Conservation (phyloP, 1,139 yeast genomes). For the Nakaseomyces sp. region DNA sequence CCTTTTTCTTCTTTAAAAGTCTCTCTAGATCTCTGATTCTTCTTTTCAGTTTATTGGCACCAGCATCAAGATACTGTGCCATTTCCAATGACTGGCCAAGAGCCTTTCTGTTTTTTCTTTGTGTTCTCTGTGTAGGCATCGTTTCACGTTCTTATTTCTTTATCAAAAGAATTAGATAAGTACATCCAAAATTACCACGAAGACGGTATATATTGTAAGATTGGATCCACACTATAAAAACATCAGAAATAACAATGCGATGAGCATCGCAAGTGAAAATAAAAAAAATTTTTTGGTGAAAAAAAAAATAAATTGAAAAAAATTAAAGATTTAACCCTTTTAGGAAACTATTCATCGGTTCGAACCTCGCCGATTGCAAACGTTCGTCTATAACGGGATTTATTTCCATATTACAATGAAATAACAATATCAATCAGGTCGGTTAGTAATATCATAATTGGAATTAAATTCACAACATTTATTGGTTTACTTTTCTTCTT, state of each 20-base stretch:
- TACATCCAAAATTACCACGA: too few relatives aligned
- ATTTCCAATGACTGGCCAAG: conserved; percentile 28
- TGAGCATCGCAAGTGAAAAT: conserved; percentile 1
- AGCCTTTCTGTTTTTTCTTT: conserved; percentile 14
- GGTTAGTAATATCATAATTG: too few relatives aligned
- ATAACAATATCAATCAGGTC: too few relatives aligned
- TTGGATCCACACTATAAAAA: too few relatives aligned
- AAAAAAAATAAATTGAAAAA: background rate
- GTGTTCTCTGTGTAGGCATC: conserved; percentile 8
- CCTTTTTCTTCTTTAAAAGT: conserved; percentile 45
- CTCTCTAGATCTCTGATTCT: conserved; percentile 82
- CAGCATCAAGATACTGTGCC: conserved; percentile 32
- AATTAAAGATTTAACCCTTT: conserved; percentile 3
- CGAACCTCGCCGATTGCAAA: too few relatives aligned
- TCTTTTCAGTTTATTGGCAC: conserved; percentile 53
- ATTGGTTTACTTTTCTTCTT: too few relatives aligned
- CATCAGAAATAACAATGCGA: background rate
- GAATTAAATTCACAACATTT: too few relatives aligned
- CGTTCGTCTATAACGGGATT: too few relatives aligned
- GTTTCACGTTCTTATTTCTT: too few relatives aligned
- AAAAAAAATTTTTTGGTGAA: background rate
- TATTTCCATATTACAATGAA: too few relatives aligned
- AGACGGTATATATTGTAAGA: too few relatives aligned
- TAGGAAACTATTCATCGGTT: background rate
- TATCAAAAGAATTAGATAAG: too few relatives aligned